These are phyloP conservation scores for Phialophora macrospora DNA, from an alignment of 2,329 filamentous ascomycete species.

Conservation along the genomic window DNA sequence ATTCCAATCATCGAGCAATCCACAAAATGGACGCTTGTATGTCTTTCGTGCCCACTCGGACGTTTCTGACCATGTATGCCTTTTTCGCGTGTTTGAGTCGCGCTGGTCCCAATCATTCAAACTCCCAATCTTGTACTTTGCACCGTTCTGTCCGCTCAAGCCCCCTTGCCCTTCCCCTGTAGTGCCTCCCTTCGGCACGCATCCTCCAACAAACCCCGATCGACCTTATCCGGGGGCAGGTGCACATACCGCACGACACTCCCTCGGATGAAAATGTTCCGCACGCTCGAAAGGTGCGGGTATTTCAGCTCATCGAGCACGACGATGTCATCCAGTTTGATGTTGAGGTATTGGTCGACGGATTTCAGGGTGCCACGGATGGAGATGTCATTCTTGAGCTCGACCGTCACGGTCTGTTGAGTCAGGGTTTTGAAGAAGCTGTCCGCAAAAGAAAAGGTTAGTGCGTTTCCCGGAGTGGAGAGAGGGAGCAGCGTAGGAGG, in stretches of 20 bases:
- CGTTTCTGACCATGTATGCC: not conserved
- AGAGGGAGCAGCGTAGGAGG: not conserved
- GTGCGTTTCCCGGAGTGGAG: not conserved
- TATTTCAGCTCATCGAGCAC: slow-evolving; percentile 94
- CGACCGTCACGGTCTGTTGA: slow-evolving; percentile 94
- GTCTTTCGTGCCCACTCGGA: not conserved
- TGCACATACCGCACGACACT: slow-evolving; percentile 94
- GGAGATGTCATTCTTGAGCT: slow-evolving; percentile 99
- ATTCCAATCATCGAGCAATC: not conserved
- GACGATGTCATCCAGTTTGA: slow-evolving; percentile 94
- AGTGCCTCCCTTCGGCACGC: slow-evolving; percentile 78
- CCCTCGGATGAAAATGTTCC: slow-evolving; percentile 94
- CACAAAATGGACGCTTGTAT: not conserved
- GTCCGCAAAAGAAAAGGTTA: not conserved
- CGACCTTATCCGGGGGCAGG: slow-evolving; percentile 78
- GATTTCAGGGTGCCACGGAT: slow-evolving; percentile 95
- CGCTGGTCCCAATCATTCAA: not conserved
- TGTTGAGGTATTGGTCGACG: slow-evolving; percentile 98
- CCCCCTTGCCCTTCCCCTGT: slow-evolving; percentile 28
- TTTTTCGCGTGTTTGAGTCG: not conserved
- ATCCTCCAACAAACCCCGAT: slow-evolving; percentile 86
- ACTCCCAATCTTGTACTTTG: not conserved
- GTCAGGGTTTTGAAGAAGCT: slow-evolving; percentile 97
- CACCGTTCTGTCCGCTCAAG: slow-evolving; percentile 8
- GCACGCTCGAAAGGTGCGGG: slow-evolving; percentile 87